These are phyloP conservation scores for Penicillium digitatum DNA, from an alignment of 2,329 filamentous ascomycete species.

Conservation along the genomic window DNA sequence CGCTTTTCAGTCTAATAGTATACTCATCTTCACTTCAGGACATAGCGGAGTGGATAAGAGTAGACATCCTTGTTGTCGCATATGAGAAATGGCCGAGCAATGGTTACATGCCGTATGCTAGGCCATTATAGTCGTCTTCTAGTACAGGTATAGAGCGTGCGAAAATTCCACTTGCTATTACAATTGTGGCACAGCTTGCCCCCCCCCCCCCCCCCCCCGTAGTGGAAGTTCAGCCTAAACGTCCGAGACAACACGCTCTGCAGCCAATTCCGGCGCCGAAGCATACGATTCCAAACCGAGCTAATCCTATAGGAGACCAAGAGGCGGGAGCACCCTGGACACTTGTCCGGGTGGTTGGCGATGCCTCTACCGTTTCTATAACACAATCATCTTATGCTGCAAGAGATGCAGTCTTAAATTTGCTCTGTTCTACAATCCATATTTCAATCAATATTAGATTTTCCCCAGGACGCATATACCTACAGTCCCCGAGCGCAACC, in stretches of 20 bases:
- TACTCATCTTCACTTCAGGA: not conserved
- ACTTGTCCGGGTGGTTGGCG: not conserved
- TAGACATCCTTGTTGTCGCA: not conserved
- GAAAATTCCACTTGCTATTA: not conserved
- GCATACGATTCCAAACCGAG: not conserved
- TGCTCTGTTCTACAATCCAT: not conserved
- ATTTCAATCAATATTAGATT: not conserved
- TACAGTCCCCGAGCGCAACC: slow-evolving; percentile 7
- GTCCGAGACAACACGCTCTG: slow-evolving; percentile 8
- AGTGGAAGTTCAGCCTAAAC: slow-evolving; percentile 10
- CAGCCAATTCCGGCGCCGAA: slow-evolving; percentile 6
- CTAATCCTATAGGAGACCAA: not conserved
- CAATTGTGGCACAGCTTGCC: not conserved
- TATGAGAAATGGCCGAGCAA: not conserved
- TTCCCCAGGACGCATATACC: not conserved
- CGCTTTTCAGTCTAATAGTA: not conserved
- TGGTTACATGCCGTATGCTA: not conserved
- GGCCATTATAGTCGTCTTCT: not conserved
- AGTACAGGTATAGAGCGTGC: not conserved
- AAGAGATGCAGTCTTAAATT: not conserved
- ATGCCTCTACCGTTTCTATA: not conserved
- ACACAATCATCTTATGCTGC: not conserved
- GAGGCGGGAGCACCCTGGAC: not conserved
- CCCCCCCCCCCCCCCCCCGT: too few species aligned
- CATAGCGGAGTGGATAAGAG: not conserved